Base-by-base conservation (phyloP, 2,329 filamentous ascomycete genomes). In the Penicillium sp. region DNA sequence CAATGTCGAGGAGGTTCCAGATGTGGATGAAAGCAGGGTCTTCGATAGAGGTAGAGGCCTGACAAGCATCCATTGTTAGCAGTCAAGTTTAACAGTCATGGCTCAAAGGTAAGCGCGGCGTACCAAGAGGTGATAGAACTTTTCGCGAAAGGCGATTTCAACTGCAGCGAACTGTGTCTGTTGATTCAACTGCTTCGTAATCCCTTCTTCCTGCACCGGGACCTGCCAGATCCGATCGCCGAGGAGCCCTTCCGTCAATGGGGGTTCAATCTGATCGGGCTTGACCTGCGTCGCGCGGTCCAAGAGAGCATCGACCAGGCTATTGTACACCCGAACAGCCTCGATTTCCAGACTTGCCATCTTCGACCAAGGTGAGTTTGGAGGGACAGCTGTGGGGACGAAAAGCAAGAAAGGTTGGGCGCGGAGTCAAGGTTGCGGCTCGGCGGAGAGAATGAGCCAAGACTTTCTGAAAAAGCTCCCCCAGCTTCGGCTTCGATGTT, bases 1-100 rank as follows among this genome's bases (percentile, higher is more conserved):
- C 78, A 37, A 97, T 83, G 66, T 98, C 95, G 49, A 98, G 81
- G 4, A 98, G 77, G 65, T 96, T 93, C 92, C 92, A 98, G 55
- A 97, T 82, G 52, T 83, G 81, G 43, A 89, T 84, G 63, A 96
- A 95, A 0, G 81, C 78, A 37, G 88, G 83, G 24, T 88, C 82
- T 32, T 89, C 81, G 59, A 96, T 95, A 7, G 82, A 76, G 10
- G 81, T 89, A 33, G 81, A 82, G 38, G 87, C 84, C 87, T 92
- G 24, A 15, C 27, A 1, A 6, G 3, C 20, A 32, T 3, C 31
- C 31, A 18, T 4, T 24, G 35, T 49, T 33, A 49, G 46, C 40
- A 23, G 10, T 39, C 38, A 31, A 15, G 29, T 31, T 15, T 10
- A 13, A 23, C 31, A 18, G 32, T 13, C 18, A 40, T 15, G 9